phyloP scores from a whole-genome alignment of 2,329 filamentous ascomycete genomes.

The Sodiomyces alkalinus region DNA sequence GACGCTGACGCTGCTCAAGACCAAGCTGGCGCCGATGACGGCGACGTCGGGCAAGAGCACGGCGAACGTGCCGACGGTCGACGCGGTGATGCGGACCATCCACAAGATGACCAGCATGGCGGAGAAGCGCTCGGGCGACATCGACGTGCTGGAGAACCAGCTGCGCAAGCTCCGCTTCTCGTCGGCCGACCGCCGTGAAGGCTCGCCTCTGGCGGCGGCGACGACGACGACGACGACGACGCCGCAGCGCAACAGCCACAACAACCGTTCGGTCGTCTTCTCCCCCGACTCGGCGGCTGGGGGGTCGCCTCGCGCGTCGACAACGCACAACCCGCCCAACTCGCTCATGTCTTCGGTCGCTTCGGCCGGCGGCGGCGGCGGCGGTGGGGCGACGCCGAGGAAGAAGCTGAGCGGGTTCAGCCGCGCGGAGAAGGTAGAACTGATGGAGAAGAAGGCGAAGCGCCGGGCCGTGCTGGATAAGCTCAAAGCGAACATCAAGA shows the following conservation, averaged over 20 bases:
- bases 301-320: conserved; percentile 23
- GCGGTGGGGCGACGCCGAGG: conserved; percentile 28
- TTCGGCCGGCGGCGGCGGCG: conserved; percentile 16
- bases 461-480: conserved; percentile 37
- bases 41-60: conserved; percentile 28
- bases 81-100: conserved; percentile 84
- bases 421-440: conserved; percentile 38
- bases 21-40: conserved; percentile 51
- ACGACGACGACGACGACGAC: too few species aligned
- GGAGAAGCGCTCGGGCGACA: conserved; percentile 78
- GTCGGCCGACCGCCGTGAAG: conserved; percentile 24
- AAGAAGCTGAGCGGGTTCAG: conserved; percentile 50
- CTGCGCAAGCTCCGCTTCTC: conserved; percentile 56
- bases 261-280: conserved; percentile 18
- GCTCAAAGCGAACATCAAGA: conserved; percentile 32
- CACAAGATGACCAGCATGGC: conserved; percentile 84
- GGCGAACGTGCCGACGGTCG: conserved; percentile 61
- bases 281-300: conserved; percentile 25
- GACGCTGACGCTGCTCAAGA: conserved; percentile 61
- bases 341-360: conserved; percentile 26
- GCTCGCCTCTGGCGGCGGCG: conserved; percentile 21
- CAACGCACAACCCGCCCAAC: conserved; percentile 25
- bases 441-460: conserved; percentile 38
- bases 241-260: conserved; percentile 19
- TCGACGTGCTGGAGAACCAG: conserved; percentile 79